Conservation (phyloP, 257 asterid genomes). For the Solanum sparsipilum region DNA sequence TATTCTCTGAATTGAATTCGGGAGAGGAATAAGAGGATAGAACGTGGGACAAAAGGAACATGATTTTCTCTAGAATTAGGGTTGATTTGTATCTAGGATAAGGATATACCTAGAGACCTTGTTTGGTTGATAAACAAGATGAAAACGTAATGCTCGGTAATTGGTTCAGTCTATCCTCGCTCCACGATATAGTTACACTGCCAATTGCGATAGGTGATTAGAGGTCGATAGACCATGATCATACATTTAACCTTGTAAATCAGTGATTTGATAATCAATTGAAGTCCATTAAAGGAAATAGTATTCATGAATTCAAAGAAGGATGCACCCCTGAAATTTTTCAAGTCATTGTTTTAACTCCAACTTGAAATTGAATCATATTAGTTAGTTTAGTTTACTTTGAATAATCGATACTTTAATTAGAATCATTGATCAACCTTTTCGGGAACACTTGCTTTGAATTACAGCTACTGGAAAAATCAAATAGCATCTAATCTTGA, state of each 20-base stretch:
- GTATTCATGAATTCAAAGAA: not conserved
- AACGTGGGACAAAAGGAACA: not conserved
- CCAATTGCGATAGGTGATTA: not conserved
- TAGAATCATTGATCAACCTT: not conserved
- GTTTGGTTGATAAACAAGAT: not conserved
- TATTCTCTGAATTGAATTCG: too few relatives aligned
- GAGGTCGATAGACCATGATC: not conserved
- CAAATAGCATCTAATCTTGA: not conserved
- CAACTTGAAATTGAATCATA: not conserved
- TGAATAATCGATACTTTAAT: not conserved
- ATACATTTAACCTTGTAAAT: not conserved
- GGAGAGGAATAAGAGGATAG: too few relatives aligned
- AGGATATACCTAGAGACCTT: not conserved
- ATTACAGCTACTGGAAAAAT: not conserved
- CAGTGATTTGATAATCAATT: not conserved
- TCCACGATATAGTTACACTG: not conserved
- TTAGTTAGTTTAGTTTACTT: not conserved
- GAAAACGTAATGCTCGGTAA: not conserved
- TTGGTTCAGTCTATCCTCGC: not conserved
- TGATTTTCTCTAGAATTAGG: not conserved
- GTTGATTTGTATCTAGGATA: not conserved
- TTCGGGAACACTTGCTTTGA: not conserved
- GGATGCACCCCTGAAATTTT: not conserved
- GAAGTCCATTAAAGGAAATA: not conserved
- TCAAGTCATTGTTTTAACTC: not conserved